These are phyloP conservation scores for Inga laurina DNA, from an alignment of 306 rosid genomes.

Conservation along the genomic window DNA sequence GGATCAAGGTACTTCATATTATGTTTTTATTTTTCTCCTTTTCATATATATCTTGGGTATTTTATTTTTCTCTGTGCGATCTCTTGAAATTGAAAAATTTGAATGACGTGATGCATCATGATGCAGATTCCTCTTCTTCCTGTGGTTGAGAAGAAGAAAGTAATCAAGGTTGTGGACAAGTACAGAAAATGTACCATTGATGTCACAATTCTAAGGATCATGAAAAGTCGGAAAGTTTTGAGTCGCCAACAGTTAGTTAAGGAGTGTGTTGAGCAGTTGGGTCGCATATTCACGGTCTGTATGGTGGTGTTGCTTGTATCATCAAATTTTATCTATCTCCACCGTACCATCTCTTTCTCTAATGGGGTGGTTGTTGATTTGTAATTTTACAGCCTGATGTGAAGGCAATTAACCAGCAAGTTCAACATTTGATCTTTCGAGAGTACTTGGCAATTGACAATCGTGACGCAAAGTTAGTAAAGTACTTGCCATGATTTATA, in stretches of 20 bases:
- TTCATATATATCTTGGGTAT: background rate
- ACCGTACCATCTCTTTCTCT: background rate
- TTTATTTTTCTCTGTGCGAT: background rate
- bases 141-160: constrained; percentile 90
- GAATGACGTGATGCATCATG: background rate
- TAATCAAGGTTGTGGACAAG: constrained; percentile 88
- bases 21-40: background rate
- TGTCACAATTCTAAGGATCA: constrained; percentile 87
- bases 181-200: constrained; percentile 92
- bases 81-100: background rate
- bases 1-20: constrained; percentile 68
- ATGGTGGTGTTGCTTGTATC: background rate
- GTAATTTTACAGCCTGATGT: constrained; percentile 72
- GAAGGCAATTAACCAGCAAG: constrained; percentile 87
- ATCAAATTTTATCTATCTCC: background rate
- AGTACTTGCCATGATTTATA: constrained; percentile 75
- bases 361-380: constrained; percentile 6
- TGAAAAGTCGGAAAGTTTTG: constrained; percentile 81
- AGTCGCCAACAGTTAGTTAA: constrained; percentile 76
- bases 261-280: constrained; percentile 93
- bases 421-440: constrained; percentile 90
- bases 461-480: constrained; percentile 72
- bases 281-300: constrained; percentile 87
- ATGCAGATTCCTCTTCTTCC: constrained; percentile 92
- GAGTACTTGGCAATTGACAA: constrained; percentile 95